These are phyloP conservation scores for Talaromyces sp. DNA, from an alignment of 2,329 filamentous ascomycete species.

Conservation along the genomic window DNA sequence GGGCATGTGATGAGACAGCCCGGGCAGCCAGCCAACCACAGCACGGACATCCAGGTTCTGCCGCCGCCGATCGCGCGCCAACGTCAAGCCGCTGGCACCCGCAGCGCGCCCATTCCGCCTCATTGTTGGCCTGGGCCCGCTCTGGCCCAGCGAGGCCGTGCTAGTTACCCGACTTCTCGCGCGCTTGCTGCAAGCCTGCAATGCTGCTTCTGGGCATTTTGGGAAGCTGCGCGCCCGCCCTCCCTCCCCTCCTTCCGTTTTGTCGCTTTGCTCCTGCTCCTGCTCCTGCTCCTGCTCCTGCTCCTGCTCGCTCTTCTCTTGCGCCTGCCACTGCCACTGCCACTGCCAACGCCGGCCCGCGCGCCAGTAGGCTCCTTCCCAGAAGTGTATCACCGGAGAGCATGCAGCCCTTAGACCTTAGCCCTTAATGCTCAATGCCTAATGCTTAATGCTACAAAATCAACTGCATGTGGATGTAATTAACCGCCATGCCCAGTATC, in stretches of 20 bases:
- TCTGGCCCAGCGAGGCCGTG: background rate
- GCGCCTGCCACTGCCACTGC: background rate
- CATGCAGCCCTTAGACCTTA: background rate
- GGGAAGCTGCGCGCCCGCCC: conserved; percentile 17
- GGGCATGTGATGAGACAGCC: background rate
- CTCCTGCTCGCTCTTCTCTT: background rate
- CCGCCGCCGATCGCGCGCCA: conserved; percentile 42
- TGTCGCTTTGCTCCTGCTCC: conserved; percentile 17
- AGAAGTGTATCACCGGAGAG: background rate
- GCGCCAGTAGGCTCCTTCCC: conserved; percentile 2
- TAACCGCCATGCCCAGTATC: conserved; percentile 15
- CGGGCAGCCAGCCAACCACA: conserved; percentile 23
- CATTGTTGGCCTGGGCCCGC: conserved; percentile 16
- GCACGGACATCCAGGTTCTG: conserved; percentile 20
- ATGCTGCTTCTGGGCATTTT: background rate
- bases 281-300: no score
- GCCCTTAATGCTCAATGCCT: background rate
- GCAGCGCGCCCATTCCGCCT: no score
- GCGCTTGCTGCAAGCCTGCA: conserved; percentile 5
- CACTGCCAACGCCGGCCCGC: conserved; percentile 1
- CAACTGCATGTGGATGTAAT: conserved; percentile 17
- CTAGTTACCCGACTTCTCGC: conserved; percentile 21
- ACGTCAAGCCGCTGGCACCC: conserved; percentile 33
- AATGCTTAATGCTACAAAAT: conserved; percentile 12
- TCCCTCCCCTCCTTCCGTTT: conserved; percentile 22